Base-by-base conservation (phyloP, 2,329 filamentous ascomycete genomes). In the Exophiala mesophila region DNA sequence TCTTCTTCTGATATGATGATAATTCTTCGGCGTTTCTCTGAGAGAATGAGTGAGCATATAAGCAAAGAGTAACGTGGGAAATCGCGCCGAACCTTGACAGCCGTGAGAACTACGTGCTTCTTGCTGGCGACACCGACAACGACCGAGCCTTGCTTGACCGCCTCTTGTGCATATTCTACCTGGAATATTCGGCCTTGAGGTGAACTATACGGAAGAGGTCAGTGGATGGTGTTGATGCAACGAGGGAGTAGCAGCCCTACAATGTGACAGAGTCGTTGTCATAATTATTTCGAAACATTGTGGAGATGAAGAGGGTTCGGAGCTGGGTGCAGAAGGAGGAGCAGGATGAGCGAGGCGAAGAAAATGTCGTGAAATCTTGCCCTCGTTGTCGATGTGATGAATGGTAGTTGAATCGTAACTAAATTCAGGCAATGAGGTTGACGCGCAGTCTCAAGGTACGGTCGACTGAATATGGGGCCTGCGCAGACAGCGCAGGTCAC, bases 251-350 rank as follows among this genome's bases (percentile, higher is more conserved):
- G n/a, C n/a, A 35, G 45, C 28, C 83, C 71, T 77, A 95, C 88
- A 97, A 98, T 72, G 92, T 98, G 72, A 97, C 89, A 53, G 90
- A 94, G 71, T 98, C 92, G 81, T 98, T 98, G 75, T 98, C 92
- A 78, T 98, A 98, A 72, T 97, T 97, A 78, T 98, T 98, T 72
- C 92, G 81, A 74, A 98, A 98, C 92, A 98, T 97, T 62, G 62
- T 82, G 77, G 52, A 41, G 32, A 20, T 30, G 15, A 18, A 21
- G 15, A 32, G 28, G 24, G 19, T 16, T n/a, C 13, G 7, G 6
- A 13, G 29, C 20, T 19, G 7, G 32, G 20, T 26, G 36, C 12
- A n/a, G 15, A 44, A 34, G 12, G 21, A 34, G 36, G 24, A 31
- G 31, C 36, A 34, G 40, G 19, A 18, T 33, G 17, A 21, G 33